Evolutionary conservation across 208 protist genomes (phyloP).

Genomic region (Leptomonas pyrrhocoris): DNA sequence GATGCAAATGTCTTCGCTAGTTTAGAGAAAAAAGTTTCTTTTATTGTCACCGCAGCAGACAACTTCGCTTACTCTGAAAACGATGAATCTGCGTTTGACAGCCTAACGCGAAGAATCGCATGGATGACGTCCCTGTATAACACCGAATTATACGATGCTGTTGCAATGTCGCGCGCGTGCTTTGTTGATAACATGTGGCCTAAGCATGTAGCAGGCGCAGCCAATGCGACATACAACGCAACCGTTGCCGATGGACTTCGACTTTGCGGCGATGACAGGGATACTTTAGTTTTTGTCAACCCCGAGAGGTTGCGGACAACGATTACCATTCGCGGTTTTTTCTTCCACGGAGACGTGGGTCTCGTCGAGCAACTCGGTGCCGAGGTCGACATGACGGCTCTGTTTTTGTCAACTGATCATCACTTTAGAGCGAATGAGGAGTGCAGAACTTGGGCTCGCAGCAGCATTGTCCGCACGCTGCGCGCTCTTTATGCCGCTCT

Average conservation of each 20-base stretch:
- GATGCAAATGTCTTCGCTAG: background rate
- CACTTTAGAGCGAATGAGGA: background rate
- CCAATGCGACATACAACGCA: background rate
- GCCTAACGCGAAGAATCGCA: background rate
- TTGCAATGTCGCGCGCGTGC: background rate
- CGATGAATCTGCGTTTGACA: background rate
- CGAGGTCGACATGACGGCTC: conserved; percentile 20
- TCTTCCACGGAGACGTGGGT: conserved; percentile 20
- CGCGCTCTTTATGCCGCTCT: conserved; percentile 6
- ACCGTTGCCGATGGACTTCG: conserved; percentile 1
- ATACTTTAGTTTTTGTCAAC: conserved; percentile 18
- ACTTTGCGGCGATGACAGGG: conserved; percentile 18
- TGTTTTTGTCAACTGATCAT: background rate
- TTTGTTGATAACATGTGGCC: conserved; percentile 13
- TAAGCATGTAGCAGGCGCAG: background rate
- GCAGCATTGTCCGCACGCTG: conserved; percentile 10
- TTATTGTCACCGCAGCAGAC: background rate
- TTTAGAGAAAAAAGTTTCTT: background rate
- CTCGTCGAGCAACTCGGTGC: conserved; percentile 30
- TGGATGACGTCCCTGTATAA: background rate
- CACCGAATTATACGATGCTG: background rate
- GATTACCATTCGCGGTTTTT: conserved; percentile 23
- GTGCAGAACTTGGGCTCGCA: background rate
- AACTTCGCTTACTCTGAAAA: background rate
- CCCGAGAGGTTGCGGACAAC: conserved; percentile 13